Conservation (phyloP, 129 eudicot genomes). For the Pseudognaphalium luteoalbum region DNA sequence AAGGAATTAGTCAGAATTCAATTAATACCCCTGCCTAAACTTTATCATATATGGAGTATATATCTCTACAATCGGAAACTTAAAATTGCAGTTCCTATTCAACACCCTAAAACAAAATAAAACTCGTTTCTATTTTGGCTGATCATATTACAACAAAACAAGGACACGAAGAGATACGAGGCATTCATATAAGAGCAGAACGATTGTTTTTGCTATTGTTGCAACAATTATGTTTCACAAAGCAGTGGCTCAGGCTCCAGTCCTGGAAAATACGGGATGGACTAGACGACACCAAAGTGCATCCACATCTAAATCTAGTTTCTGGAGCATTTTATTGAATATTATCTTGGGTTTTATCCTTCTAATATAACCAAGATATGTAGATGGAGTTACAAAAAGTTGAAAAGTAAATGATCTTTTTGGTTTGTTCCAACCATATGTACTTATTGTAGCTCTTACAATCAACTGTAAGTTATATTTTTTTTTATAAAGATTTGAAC, state of each 20-base stretch:
- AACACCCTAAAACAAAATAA: constrained; percentile 11
- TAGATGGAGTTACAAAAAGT: background rate
- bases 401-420: background rate
- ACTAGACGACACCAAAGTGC: constrained; percentile 6
- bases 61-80: background rate
- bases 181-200: background rate
- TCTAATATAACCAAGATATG: constrained; percentile 10
- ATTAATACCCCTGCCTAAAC: constrained; percentile 17
- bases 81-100: background rate
- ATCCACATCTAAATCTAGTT: constrained; percentile 15
- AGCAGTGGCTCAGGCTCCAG: background rate
- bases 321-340: constrained; percentile 17
- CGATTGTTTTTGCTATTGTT: background rate
- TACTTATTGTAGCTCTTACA: background rate
- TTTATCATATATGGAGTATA: background rate
- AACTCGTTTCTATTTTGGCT: background rate
- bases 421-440: background rate
- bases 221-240: background rate
- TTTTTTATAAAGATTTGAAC: background rate
- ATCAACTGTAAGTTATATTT: background rate
- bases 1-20: constrained; percentile 20
- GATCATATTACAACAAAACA: constrained; percentile 15
- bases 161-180: constrained; percentile 10
- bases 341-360: constrained; percentile 22
- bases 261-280: background rate